Conservation (phyloP, 2,329 filamentous ascomycete species). For the Fusarium lateritium region DNA sequence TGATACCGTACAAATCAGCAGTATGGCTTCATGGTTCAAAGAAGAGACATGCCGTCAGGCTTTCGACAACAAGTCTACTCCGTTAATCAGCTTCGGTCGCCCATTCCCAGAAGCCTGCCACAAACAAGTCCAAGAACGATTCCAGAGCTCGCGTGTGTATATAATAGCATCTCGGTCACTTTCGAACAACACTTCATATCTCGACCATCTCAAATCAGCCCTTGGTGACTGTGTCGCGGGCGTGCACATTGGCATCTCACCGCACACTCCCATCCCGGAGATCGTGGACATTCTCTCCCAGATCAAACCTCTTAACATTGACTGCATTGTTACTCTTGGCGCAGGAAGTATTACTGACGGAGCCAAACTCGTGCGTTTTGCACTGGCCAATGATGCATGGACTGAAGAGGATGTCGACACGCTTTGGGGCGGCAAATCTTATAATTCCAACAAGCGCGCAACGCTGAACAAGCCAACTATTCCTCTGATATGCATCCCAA, state of each 20-base stretch:
- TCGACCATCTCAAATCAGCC: constrained; percentile 2
- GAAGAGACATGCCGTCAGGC: constrained; percentile 1
- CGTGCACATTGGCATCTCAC: constrained; percentile 17
- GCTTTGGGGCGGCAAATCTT: constrained; percentile 20
- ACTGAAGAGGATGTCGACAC: constrained; percentile 2
- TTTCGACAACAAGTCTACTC: constrained; percentile 7
- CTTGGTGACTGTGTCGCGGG: neutral
- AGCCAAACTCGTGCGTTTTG: constrained; percentile 14
- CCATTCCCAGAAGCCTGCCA: constrained; percentile 13
- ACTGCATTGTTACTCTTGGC: constrained; percentile 25
- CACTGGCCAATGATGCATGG: constrained; percentile 13
- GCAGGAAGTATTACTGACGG: constrained; percentile 25
- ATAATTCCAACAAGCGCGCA: neutral
- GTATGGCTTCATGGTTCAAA: neutral
- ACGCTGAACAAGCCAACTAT: neutral
- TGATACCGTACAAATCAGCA: neutral
- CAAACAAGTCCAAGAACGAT: neutral
- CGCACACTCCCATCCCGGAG: constrained; percentile 21
- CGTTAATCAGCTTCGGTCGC: constrained; percentile 5
- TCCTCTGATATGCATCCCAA: constrained; percentile 22
- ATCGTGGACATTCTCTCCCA: constrained; percentile 14
- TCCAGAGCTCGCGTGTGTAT: neutral
- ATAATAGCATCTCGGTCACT: constrained; percentile 19
- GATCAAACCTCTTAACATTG: constrained; percentile 10
- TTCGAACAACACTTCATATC: neutral